Conservation (phyloP, 495 filamentous ascomycete species). For the Aspergillus kassunensis region DNA sequence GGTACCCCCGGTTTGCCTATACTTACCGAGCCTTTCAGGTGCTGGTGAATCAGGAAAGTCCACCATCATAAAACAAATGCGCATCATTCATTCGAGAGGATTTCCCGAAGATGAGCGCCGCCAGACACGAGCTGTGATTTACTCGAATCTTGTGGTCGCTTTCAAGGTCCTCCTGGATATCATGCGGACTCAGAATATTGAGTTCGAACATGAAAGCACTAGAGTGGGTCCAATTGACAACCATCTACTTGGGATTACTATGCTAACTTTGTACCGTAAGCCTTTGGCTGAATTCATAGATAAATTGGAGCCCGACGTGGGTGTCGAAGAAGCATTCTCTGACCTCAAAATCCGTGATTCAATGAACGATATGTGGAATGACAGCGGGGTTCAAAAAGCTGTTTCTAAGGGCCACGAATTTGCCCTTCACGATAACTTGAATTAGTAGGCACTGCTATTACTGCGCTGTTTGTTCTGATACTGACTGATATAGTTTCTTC, state of each 20-base stretch:
- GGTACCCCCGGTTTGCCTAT: background rate
- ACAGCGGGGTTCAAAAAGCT: conserved; percentile 77
- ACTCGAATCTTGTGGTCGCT: conserved; percentile 84
- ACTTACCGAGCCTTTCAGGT: conserved; percentile 48
- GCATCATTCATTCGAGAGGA: conserved; percentile 90
- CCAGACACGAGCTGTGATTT: conserved; percentile 91
- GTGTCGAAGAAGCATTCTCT: conserved; percentile 68
- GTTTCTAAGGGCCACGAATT: conserved; percentile 92
- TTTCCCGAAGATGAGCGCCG: conserved; percentile 88
- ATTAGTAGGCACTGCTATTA: conserved; percentile 64
- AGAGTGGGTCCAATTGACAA: conserved; percentile 49
- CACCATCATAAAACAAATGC: conserved; percentile 98
- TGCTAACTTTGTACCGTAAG: conserved; percentile 19
- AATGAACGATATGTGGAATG: conserved; percentile 80
- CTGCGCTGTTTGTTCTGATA: background rate
- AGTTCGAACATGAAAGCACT: conserved; percentile 71
- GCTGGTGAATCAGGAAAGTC: conserved; percentile 98
- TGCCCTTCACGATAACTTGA: conserved; percentile 89
- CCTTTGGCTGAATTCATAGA: conserved; percentile 33
- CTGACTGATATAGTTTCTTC: conserved; percentile 71
- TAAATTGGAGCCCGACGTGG: conserved; percentile 66
- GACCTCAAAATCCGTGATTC: conserved; percentile 62
- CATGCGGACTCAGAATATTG: conserved; percentile 80
- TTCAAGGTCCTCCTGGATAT: conserved; percentile 89
- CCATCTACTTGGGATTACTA: background rate